These are phyloP conservation scores for Cladobotryum protrusum DNA, from an alignment of 2,329 filamentous ascomycete genomes.

Conservation along the genomic window DNA sequence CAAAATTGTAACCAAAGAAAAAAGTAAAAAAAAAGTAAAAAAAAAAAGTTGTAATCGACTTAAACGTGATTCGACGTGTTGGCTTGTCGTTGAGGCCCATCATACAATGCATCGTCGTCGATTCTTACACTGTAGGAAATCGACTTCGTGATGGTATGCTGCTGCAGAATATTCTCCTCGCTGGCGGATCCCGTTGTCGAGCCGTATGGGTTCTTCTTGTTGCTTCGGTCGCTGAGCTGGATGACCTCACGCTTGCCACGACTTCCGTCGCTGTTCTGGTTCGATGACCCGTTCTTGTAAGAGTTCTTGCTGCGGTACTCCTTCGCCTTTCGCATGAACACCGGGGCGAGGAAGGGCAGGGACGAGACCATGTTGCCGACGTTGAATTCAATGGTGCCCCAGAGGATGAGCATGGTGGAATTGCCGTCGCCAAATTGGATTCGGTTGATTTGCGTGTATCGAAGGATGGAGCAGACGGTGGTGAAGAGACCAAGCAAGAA, in stretches of 20 bases:
- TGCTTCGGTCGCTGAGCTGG: conserved; percentile 33
- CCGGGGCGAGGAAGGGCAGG: conserved; percentile 38
- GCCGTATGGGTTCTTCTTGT: conserved; percentile 23
- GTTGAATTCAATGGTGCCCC: conserved; percentile 53
- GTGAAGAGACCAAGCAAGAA: conserved; percentile 50
- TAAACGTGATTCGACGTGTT: not conserved
- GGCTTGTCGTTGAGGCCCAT: not conserved
- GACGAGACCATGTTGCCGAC: conserved; percentile 46
- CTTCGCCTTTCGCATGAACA: conserved; percentile 37
- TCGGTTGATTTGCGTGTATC: conserved; percentile 44
- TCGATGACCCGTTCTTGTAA: conserved; percentile 23
- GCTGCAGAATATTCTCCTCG: conserved; percentile 34
- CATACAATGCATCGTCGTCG: conserved; percentile 19
- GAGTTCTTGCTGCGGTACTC: conserved; percentile 35
- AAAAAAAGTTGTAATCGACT: too few relatives aligned
- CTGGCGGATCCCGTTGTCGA: conserved; percentile 24
- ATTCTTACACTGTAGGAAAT: conserved; percentile 36
- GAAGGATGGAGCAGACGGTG: conserved; percentile 47
- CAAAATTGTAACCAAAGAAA: not conserved
- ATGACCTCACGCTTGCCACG: conserved; percentile 23
- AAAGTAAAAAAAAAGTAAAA: not conserved
- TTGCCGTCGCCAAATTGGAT: conserved; percentile 47
- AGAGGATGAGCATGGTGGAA: conserved; percentile 50
- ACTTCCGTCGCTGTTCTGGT: conserved; percentile 18
- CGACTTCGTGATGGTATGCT: conserved; percentile 34